Percentiles rank a stretch among this genome's conserved stretches.
Evolutionary conservation across 305 asterid genomes (phyloP).

Genomic region (Plantago coronopus): DNA sequence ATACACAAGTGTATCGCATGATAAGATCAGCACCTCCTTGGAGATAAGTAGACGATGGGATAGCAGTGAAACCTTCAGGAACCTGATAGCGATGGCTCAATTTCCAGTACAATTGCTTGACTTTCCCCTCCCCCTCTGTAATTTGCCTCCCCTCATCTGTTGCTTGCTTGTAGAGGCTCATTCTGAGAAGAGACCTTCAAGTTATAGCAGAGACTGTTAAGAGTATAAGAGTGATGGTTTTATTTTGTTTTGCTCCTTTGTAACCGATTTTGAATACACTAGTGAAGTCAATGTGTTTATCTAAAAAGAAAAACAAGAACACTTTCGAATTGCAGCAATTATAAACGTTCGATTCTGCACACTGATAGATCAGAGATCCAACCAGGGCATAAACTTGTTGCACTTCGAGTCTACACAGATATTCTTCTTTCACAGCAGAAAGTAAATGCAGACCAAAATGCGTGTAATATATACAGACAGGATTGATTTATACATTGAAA

Average conservation of each 20-base stretch:
- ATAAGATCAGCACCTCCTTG: slow-evolving; percentile 2
- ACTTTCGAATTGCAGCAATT: no score
- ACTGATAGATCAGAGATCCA: no score
- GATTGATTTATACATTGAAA: no score
- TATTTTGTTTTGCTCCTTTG: not conserved
- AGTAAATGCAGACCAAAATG: no score
- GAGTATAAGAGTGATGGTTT: not conserved
- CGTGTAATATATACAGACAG: no score
- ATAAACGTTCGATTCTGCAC: no score
- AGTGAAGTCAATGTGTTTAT: no score
- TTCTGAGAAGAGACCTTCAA: slow-evolving; percentile 5
- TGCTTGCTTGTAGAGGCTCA: not conserved
- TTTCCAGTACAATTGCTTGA: not conserved
- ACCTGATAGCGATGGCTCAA: not conserved
- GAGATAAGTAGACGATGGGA: not conserved
- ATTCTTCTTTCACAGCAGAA: no score
- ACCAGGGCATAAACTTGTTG: no score
- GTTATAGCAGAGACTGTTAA: not conserved
- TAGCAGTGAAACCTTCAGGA: not conserved
- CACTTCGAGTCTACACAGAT: no score
- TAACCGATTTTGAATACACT: not conserved
- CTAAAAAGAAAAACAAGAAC: no score
- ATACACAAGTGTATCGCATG: not conserved
- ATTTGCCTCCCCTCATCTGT: not conserved
- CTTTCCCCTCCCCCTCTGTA: not conserved